Evolutionary conservation across 305 asterid species (phyloP).

Genomic region (Vinca major): DNA sequence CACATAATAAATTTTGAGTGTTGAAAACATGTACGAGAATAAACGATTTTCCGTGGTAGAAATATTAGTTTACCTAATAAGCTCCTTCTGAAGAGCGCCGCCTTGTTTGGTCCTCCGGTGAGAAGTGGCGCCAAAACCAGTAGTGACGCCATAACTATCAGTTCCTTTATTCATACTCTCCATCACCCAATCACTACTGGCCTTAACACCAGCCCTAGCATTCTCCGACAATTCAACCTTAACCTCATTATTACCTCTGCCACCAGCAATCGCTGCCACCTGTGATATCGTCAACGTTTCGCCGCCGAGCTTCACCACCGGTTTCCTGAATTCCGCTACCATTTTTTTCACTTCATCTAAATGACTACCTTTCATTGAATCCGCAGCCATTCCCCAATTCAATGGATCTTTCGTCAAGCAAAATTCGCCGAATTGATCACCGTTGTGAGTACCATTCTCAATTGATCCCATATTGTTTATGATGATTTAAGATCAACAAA

Average conservation of each 20-base stretch:
- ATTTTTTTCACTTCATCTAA: constrained; percentile 67
- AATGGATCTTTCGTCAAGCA: constrained; percentile 63
- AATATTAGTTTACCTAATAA: constrained; percentile 55
- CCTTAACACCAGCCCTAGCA: constrained; percentile 77
- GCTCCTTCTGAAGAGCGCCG: constrained; percentile 79
- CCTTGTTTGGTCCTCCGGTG: constrained; percentile 82
- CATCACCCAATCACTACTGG: too few relatives aligned
- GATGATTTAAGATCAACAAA: background rate
- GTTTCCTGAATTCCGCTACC: constrained; percentile 82
- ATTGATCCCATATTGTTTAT: constrained; percentile 3
- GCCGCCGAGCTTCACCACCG: too few relatives aligned
- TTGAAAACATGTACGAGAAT: too few relatives aligned
- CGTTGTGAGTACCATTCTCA: constrained; percentile 18
- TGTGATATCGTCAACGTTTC: too few relatives aligned
- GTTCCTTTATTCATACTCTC: constrained; percentile 79
- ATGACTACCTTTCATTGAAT: constrained; percentile 64
- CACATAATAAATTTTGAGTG: too few relatives aligned
- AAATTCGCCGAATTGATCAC: constrained; percentile 17
- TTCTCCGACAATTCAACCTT: constrained; percentile 76
- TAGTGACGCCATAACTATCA: constrained; percentile 80
- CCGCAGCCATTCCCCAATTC: constrained; percentile 83
- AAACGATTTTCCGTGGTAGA: background rate
- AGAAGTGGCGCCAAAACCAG: constrained; percentile 87
- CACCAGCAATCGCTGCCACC: too few relatives aligned
- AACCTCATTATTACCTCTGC: constrained; percentile 36